Evolutionary conservation across 2,329 filamentous ascomycete species (phyloP), one percentile per base, ranked within the genome.

Genomic region (Colletotrichum tropicale): DNA sequence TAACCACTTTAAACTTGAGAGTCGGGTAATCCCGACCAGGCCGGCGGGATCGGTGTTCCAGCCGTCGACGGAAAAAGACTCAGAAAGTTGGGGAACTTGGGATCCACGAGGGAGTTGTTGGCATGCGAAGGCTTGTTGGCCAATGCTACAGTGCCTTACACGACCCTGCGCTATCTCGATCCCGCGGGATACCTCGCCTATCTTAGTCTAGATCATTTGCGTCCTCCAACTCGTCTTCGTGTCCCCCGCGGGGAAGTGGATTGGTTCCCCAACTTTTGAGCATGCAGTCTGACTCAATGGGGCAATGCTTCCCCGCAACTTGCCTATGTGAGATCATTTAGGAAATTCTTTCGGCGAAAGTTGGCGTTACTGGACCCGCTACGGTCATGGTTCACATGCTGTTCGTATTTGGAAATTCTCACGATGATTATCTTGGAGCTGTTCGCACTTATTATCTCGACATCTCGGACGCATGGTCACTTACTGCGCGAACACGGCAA

Each of bases 191-290:
- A 70, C 28, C 5, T 74, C 48, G 66, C 71, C 71, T 60, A 65
- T 74, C 28, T 66, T 28, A 21, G 71, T 58, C 56, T 65, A 58
- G 34, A 70, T 36, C 8, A 10, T 2, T 8, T 15, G 34, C 15
- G 13, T 58, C 28, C 34, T 32, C 34, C 28, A 55, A 55, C n/a
- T 28, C 26, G 32, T 16, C 7, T 69, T 64, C 58, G 13, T 43
- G 15, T 58, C 26, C 71, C 66, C 71, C 71, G 71, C 71, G 71
- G 71, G 71, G 71, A 74, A 74, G 71, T 74, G 71, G 71, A 36
- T 58, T 26, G 36, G n/a, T 60, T 69, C 71, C 58, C 71, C 71
- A 70, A 60, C 58, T 26, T 74, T 28, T 48, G 10, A 48, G 1
- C 30, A 15, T 21, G 32, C 32, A 34, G 21, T 38, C 24, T 36